These are phyloP conservation scores for Suillus lakei DNA, from an alignment of 768 basidiomycete genomes.

Conservation along the genomic window DNA sequence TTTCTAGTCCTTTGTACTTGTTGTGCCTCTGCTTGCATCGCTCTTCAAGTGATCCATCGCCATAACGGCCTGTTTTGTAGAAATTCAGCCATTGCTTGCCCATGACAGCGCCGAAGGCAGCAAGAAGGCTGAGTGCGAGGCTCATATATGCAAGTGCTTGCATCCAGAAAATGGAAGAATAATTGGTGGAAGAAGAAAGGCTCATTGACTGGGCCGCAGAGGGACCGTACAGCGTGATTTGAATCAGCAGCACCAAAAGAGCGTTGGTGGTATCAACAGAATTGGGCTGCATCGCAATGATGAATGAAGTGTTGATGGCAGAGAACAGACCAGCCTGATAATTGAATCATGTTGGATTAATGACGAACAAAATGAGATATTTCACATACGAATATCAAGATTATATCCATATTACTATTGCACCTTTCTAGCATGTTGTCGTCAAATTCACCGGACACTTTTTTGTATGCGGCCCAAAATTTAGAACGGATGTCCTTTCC, in stretches of 20 bases:
- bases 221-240: too few relatives aligned
- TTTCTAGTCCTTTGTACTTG: constrained; percentile 2
- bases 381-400: constrained; percentile 9
- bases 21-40: constrained; percentile 6
- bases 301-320: constrained; percentile 3
- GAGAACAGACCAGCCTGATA: constrained; percentile 10
- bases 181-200: too few relatives aligned
- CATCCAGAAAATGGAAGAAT: constrained; percentile 8
- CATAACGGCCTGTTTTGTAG: constrained; percentile 1
- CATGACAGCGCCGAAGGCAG: constrained; percentile 15
- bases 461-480: constrained; percentile 5
- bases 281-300: constrained; percentile 7
- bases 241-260: too few relatives aligned
- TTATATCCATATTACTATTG: constrained; percentile 8
- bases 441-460: constrained; percentile 8
- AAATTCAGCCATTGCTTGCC: constrained; percentile 10
- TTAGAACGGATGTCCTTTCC: background rate
- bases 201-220: too few relatives aligned
- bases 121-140: constrained; percentile 15
- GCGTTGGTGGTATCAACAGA: background rate
- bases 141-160: constrained; percentile 15
- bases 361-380: background rate
- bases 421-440: constrained; percentile 1
- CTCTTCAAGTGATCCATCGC: background rate
- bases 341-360: background rate